Evolutionary conservation across 2,329 filamentous ascomycete species (phyloP).

Genomic region (Beauveria australis): DNA sequence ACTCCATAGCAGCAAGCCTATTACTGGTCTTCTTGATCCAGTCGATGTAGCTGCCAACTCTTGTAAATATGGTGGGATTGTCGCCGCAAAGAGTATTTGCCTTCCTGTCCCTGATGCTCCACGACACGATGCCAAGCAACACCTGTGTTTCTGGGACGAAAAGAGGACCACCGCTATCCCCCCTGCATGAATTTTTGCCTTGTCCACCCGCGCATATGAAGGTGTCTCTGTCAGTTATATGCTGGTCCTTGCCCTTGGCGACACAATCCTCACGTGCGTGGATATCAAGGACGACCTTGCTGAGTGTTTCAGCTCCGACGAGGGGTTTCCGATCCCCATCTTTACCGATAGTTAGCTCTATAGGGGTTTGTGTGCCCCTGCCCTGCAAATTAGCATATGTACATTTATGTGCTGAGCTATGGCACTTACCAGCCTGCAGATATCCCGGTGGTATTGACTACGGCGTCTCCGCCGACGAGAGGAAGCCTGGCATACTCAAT

Average conservation of each 20-base stretch:
- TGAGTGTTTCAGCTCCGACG: not conserved
- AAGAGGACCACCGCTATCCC: not conserved
- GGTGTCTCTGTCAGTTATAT: not conserved
- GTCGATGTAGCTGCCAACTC: not conserved
- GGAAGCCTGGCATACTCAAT: not conserved
- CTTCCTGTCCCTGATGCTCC: not conserved
- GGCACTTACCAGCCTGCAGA: not conserved
- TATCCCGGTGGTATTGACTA: not conserved
- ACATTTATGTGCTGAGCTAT: not conserved
- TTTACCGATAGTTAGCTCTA: not conserved
- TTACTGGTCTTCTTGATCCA: not conserved
- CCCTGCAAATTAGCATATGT: not conserved
- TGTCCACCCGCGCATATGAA: not conserved
- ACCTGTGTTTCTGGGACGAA: not conserved
- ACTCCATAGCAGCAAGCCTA: too few species aligned
- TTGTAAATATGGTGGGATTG: not conserved
- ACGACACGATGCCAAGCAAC: not conserved
- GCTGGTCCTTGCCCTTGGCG: not conserved
- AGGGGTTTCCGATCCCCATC: too few species aligned
- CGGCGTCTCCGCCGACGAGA: not conserved
- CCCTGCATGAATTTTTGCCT: not conserved
- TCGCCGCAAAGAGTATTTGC: not conserved
- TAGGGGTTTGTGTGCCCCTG: not conserved
- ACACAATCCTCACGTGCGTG: not conserved
- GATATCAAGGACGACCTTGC: not conserved